Evolutionary conservation across 495 filamentous ascomycete genomes (phyloP).

Genomic region (Penicillium maclennaniae): DNA sequence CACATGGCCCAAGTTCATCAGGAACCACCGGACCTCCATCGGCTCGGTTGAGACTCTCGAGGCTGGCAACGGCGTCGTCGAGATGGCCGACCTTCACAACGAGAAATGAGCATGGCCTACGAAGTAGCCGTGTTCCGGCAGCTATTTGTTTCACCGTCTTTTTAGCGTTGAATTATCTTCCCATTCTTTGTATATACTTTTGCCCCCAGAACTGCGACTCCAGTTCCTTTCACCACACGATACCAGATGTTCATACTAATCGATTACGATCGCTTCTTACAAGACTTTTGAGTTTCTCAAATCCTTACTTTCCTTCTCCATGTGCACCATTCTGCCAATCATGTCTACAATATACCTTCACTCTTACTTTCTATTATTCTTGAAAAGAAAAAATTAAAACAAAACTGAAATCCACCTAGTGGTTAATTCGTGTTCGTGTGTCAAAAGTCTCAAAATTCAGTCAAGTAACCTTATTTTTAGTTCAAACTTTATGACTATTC

Average conservation of each 20-base stretch:
- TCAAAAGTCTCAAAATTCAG: not conserved
- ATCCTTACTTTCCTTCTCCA: not conserved
- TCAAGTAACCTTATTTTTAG: no score
- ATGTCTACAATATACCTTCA: not conserved
- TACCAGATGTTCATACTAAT: not conserved
- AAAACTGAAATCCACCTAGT: not conserved
- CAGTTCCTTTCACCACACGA: not conserved
- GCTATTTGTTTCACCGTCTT: not conserved
- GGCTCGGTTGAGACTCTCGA: slow-evolving; percentile 14
- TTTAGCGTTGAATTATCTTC: not conserved
- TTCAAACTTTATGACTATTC: no score
- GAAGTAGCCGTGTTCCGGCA: not conserved
- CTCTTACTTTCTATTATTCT: not conserved
- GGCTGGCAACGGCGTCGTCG: not conserved
- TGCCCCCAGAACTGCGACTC: not conserved
- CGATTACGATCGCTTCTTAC: not conserved
- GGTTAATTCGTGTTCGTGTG: not conserved
- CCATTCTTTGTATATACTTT: not conserved
- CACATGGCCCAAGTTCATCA: slow-evolving; percentile 65
- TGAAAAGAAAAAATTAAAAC: not conserved
- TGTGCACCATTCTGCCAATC: not conserved
- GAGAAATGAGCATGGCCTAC: not conserved
- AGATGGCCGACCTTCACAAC: not conserved
- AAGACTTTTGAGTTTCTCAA: not conserved
- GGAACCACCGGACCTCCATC: slow-evolving; percentile 14